phyloP scores from a whole-genome alignment of 2,329 filamentous ascomycete genomes.

The Madurella fahalii region DNA sequence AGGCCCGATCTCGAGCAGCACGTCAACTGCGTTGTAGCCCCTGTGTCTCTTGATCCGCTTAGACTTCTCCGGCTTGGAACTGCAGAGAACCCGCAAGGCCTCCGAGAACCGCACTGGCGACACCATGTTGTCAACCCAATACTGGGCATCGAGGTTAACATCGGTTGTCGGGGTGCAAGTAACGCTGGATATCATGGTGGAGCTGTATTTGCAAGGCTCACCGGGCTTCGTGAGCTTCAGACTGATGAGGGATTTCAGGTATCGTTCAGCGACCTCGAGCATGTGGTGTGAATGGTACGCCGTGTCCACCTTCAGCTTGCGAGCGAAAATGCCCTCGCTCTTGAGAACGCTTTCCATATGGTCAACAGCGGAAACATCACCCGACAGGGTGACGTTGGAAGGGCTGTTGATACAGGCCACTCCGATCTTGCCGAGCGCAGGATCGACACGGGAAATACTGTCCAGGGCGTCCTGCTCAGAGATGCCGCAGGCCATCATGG shows the following conservation, averaged over 20 bases:
- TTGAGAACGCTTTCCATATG: neutral
- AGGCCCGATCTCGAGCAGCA: neutral
- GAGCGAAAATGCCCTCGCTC: neutral
- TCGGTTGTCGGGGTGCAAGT: neutral
- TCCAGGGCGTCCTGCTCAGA: neutral
- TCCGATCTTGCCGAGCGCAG: neutral
- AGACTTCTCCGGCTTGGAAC: neutral
- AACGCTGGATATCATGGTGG: neutral
- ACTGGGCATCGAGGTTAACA: neutral
- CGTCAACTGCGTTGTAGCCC: neutral
- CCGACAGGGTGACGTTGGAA: neutral
- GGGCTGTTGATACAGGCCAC: neutral
- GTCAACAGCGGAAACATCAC: neutral
- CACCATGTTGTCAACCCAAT: constrained; percentile 1
- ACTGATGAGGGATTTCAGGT: neutral
- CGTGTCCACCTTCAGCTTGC: neutral
- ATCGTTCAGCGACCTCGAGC: neutral
- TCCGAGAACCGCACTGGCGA: constrained; percentile 17
- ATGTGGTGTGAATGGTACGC: neutral
- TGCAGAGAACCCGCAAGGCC: neutral
- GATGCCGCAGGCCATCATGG: neutral
- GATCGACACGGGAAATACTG: neutral
- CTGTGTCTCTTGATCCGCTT: neutral
- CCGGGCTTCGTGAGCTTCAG: neutral
- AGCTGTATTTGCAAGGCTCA: too few species aligned